Evolutionary conservation across 495 filamentous ascomycete species (phyloP).

Genomic region (Bryoglossum gracile): DNA sequence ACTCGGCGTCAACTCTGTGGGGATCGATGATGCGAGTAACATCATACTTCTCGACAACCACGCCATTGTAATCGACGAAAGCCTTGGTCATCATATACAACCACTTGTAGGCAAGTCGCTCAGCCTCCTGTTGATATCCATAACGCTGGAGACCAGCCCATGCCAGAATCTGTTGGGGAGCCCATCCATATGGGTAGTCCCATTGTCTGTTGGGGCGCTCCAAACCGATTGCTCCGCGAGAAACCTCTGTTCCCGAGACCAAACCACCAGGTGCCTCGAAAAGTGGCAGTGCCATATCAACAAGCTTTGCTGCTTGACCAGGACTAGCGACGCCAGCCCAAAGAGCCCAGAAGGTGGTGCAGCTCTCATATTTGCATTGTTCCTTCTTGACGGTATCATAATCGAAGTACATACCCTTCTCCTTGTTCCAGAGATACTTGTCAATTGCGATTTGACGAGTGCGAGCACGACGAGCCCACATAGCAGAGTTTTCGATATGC

Average conservation of each 20-base stretch:
- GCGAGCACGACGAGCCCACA: constrained; percentile 81
- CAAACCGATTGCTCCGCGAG: constrained; percentile 70
- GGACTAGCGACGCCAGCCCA: constrained; percentile 85
- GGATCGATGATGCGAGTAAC: constrained; percentile 83
- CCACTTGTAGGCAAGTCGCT: constrained; percentile 89
- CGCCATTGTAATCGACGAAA: constrained; percentile 95
- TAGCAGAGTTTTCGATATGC: constrained; percentile 67
- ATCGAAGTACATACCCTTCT: constrained; percentile 93
- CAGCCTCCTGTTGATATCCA: constrained; percentile 80
- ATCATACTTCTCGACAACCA: constrained; percentile 98
- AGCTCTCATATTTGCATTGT: constrained; percentile 73
- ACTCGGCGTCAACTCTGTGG: constrained; percentile 90
- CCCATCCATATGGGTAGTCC: constrained; percentile 98
- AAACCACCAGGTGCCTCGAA: constrained; percentile 85
- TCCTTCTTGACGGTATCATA: constrained; percentile 78
- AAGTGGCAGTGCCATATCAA: constrained; percentile 67
- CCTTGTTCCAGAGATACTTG: constrained; percentile 83
- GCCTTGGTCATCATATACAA: constrained; percentile 95
- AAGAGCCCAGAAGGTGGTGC: constrained; percentile 93
- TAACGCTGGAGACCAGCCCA: constrained; percentile 90
- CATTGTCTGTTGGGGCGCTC: constrained; percentile 88
- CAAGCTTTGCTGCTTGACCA: constrained; percentile 68
- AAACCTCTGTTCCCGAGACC: constrained; percentile 81
- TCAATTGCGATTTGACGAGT: constrained; percentile 74
- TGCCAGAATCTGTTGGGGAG: constrained; percentile 95